Percentiles rank a stretch among this genome's conserved stretches.
Evolutionary conservation across 495 filamentous ascomycete species (phyloP).

Genomic region (Cudoniella acicularis): DNA sequence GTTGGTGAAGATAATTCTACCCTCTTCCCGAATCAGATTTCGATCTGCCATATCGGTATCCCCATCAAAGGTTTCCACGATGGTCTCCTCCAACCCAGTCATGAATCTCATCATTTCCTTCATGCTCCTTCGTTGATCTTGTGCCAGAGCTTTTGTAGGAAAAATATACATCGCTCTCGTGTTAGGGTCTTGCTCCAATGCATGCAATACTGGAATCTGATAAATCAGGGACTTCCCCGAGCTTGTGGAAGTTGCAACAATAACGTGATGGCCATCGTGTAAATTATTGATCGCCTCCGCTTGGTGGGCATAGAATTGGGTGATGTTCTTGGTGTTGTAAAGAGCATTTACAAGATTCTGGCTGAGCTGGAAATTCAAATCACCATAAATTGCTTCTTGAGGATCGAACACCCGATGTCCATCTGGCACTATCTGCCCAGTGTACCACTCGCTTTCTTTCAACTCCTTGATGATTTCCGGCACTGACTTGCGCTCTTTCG

Average conservation of each 20-base stretch:
- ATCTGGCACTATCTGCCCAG: constrained; percentile 88
- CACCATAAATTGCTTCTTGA: constrained; percentile 77
- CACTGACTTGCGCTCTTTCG: constrained; percentile 76
- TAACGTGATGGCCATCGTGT: constrained; percentile 78
- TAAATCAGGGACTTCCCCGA: constrained; percentile 98
- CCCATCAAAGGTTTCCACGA: constrained; percentile 94
- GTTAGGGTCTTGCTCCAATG: constrained; percentile 70
- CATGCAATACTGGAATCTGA: constrained; percentile 88
- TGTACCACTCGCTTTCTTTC: constrained; percentile 80
- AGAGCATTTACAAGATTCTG: constrained; percentile 91
- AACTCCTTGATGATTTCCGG: constrained; percentile 84
- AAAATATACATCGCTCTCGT: constrained; percentile 97
- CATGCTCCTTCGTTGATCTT: constrained; percentile 89
- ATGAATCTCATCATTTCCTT: constrained; percentile 80
- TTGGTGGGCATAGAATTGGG: constrained; percentile 88
- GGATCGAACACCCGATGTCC: constrained; percentile 91
- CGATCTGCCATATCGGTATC: constrained; percentile 83
- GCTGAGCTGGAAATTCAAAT: constrained; percentile 80
- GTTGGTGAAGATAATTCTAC: constrained; percentile 94
- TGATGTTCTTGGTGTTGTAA: constrained; percentile 85
- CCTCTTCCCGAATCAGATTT: constrained; percentile 80
- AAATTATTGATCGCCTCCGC: constrained; percentile 91
- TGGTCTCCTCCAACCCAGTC: constrained; percentile 63
- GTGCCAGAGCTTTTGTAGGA: constrained; percentile 93
- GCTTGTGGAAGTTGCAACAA: constrained; percentile 91